Percentiles rank a stretch among this genome's conserved stretches.
These are phyloP conservation scores for Trichoderma atrobrunneum DNA, from an alignment of 2,329 filamentous ascomycete genomes.

Conservation along the genomic window DNA sequence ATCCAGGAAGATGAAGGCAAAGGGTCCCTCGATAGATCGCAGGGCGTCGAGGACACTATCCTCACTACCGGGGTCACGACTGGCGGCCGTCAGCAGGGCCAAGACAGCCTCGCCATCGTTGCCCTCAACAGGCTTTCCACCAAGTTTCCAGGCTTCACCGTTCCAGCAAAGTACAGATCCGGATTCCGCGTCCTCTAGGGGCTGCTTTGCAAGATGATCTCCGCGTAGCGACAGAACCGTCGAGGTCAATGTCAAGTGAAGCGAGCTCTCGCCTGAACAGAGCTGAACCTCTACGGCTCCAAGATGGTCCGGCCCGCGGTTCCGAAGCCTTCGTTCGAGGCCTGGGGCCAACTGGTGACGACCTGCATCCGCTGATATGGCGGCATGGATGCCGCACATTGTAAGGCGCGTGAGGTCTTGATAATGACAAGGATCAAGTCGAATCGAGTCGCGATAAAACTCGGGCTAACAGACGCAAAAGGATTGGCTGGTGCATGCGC, in stretches of 20 bases:
- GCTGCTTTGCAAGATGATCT: conserved; percentile 67
- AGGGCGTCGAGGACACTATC: conserved; percentile 49
- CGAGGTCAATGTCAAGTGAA: conserved; percentile 65
- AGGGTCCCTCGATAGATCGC: conserved; percentile 71
- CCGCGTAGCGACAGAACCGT: conserved; percentile 92
- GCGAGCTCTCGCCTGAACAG: conserved; percentile 20
- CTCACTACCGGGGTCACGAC: conserved; percentile 25
- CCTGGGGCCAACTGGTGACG: conserved; percentile 30
- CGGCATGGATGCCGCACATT: conserved; percentile 63
- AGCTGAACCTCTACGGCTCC: conserved; percentile 41
- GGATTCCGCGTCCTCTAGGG: conserved; percentile 56
- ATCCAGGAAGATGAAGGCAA: conserved; percentile 85
- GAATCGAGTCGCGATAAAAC: neutral
- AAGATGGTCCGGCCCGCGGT: conserved; percentile 59
- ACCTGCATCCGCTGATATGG: conserved; percentile 39
- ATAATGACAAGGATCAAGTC: neutral
- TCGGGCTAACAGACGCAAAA: neutral
- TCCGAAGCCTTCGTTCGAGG: conserved; percentile 48
- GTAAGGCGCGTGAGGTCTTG: neutral
- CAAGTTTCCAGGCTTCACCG: conserved; percentile 86
- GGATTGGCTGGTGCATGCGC: neutral
- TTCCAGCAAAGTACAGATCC: conserved; percentile 89
- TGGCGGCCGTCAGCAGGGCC: conserved; percentile 51
- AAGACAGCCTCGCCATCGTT: conserved; percentile 80
- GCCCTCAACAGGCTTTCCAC: conserved; percentile 54